Evolutionary conservation across 371 early-diverging fungal genomes (phyloP).

Genomic region (Nematocida sp.): DNA sequence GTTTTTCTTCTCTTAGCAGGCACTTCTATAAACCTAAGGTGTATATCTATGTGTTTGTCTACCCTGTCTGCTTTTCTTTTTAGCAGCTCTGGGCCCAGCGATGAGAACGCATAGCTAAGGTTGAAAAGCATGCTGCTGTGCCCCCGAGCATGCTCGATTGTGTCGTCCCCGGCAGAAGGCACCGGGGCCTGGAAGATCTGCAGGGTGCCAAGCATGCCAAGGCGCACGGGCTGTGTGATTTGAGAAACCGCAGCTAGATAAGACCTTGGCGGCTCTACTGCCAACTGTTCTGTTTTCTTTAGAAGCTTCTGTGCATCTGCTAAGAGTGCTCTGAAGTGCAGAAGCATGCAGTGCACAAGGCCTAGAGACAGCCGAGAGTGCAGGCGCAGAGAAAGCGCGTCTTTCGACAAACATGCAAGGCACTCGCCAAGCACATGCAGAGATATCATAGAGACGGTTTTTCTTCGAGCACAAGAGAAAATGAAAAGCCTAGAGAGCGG

Average conservation of each 20-base stretch:
- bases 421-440: neutral
- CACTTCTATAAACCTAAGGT: neutral
- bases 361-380: conserved; percentile 19
- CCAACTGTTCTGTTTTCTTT: neutral
- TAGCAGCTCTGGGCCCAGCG: neutral
- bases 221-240: neutral
- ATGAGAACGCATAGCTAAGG: too few species aligned
- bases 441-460: neutral
- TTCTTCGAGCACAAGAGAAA: neutral
- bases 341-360: neutral
- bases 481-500: neutral
- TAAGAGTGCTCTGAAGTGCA: conserved; percentile 10
- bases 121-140: neutral
- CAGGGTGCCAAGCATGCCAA: neutral
- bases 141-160: neutral
- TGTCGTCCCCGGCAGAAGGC: neutral
- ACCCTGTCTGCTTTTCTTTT: neutral
- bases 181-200: neutral
- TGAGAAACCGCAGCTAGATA: neutral
- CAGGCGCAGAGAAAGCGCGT: conserved; percentile 27
- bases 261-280: neutral
- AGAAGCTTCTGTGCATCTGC: neutral
- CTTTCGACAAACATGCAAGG: neutral
- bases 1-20: neutral
- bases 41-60: neutral